Conservation (phyloP, 805 yeast genomes). For the Clavispora carvajalis region DNA sequence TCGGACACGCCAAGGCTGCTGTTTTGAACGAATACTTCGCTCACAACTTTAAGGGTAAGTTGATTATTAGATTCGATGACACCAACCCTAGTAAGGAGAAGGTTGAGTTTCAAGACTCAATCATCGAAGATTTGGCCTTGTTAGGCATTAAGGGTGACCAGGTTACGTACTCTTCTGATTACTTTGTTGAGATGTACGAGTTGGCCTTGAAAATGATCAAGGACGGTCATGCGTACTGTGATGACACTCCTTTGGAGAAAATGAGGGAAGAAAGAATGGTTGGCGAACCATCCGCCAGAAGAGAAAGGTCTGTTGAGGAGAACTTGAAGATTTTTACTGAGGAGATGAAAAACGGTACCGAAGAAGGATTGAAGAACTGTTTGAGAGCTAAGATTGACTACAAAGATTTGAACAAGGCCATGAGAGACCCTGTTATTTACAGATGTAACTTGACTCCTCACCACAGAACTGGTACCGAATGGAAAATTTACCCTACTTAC, state of each 20-base stretch:
- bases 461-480: conserved; percentile 85
- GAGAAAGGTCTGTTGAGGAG: conserved; percentile 92
- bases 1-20: conserved; percentile 99
- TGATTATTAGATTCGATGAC: conserved; percentile 95
- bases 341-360: conserved; percentile 93
- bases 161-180: conserved; percentile 87
- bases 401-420: conserved; percentile 84
- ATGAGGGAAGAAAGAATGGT: conserved; percentile 99
- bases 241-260: conserved; percentile 87
- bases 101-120: conserved; percentile 89
- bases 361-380: conserved; percentile 86
- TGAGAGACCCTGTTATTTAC: conserved; percentile 97
- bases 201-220: conserved; percentile 81
- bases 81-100: conserved; percentile 98
- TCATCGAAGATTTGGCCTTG: conserved; percentile 83
- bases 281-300: conserved; percentile 87
- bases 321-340: conserved; percentile 78
- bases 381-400: conserved; percentile 95
- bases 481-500: conserved; percentile 98
- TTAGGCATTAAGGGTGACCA: conserved; percentile 91
- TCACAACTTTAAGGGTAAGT: conserved; percentile 89
- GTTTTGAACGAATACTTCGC: conserved; percentile 95
- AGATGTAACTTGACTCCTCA: conserved; percentile 97
- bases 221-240: conserved; percentile 96
- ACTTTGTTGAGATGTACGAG: conserved; percentile 88